Evolutionary conservation across 106 monocot genomes (phyloP).

Genomic region (Acanthochlamys bracteata): DNA sequence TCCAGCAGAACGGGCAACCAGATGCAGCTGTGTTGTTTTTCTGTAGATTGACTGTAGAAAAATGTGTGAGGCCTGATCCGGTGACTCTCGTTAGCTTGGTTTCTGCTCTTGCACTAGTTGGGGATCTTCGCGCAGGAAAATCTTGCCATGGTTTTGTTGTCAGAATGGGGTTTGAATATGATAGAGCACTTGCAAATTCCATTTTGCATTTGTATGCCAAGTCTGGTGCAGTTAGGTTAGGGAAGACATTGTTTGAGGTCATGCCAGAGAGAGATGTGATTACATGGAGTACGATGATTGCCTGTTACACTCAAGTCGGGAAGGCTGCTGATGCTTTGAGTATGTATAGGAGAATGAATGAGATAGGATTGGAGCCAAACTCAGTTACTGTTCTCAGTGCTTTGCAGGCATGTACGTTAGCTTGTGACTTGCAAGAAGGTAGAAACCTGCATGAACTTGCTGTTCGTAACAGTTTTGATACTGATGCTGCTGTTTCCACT

Average conservation of each 20-base stretch:
- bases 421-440: slow-evolving; percentile 31
- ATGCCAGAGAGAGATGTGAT: slow-evolving; percentile 45
- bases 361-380: slow-evolving; percentile 33
- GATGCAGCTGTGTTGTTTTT: slow-evolving; percentile 38
- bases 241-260: slow-evolving; percentile 32
- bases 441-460: slow-evolving; percentile 35
- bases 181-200: slow-evolving; percentile 36
- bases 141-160: slow-evolving; percentile 48
- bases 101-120: slow-evolving; percentile 30
- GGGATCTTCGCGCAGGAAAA: slow-evolving; percentile 30
- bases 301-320: slow-evolving; percentile 34
- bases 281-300: slow-evolving; percentile 56
- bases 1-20: slow-evolving; percentile 34
- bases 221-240: slow-evolving; percentile 10
- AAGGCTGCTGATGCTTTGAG: slow-evolving; percentile 27
- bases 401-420: slow-evolving; percentile 46
- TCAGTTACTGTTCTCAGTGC: slow-evolving; percentile 33
- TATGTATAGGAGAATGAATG: slow-evolving; percentile 34
- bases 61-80: slow-evolving; percentile 27
- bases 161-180: slow-evolving; percentile 15
- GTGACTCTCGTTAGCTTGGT: slow-evolving; percentile 30
- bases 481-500: slow-evolving; percentile 36
- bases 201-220: slow-evolving; percentile 57
- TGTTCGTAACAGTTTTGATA: slow-evolving; percentile 30
- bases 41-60: slow-evolving; percentile 23